phyloP scores from a whole-genome alignment of 805 yeast genomes.

The Ascoidea tarda region DNA sequence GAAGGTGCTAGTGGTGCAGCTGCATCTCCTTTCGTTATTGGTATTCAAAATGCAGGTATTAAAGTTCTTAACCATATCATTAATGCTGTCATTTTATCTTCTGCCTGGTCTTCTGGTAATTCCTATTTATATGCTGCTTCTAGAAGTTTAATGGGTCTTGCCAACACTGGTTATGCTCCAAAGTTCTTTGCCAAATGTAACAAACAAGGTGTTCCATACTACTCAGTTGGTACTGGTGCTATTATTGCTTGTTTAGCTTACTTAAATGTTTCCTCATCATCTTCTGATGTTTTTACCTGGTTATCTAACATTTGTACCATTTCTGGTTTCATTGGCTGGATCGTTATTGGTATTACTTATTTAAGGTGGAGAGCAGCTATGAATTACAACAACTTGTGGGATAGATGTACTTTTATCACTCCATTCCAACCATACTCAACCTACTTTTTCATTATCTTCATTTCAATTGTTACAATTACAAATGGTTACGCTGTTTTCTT shows the following conservation, averaged over 20 bases:
- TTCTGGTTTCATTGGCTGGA: conserved; percentile 66
- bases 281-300: conserved; percentile 52
- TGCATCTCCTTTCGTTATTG: conserved; percentile 55
- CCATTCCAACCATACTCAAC: conserved; percentile 41
- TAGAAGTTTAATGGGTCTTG: conserved; percentile 31
- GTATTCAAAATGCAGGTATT: conserved; percentile 44
- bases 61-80: conserved; percentile 44
- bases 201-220: conserved; percentile 42
- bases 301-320: conserved; percentile 63
- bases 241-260: conserved; percentile 51
- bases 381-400: not conserved
- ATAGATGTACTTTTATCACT: not conserved
- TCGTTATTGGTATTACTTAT: conserved; percentile 48
- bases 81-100: conserved; percentile 45
- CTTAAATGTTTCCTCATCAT: conserved; percentile 33
- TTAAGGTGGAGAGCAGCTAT: conserved; percentile 43
- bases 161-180: conserved; percentile 39
- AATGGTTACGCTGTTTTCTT: conserved; percentile 59
- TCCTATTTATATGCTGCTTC: conserved; percentile 43
- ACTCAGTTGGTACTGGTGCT: conserved; percentile 36
- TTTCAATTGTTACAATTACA: conserved; percentile 43
- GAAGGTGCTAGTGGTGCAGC: conserved; percentile 42
- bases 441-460: conserved; percentile 34
- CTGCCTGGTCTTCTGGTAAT: conserved; percentile 35
- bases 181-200: conserved; percentile 30